Conservation (phyloP, 164 flowering plant species). For the Pachysandra terminalis region DNA sequence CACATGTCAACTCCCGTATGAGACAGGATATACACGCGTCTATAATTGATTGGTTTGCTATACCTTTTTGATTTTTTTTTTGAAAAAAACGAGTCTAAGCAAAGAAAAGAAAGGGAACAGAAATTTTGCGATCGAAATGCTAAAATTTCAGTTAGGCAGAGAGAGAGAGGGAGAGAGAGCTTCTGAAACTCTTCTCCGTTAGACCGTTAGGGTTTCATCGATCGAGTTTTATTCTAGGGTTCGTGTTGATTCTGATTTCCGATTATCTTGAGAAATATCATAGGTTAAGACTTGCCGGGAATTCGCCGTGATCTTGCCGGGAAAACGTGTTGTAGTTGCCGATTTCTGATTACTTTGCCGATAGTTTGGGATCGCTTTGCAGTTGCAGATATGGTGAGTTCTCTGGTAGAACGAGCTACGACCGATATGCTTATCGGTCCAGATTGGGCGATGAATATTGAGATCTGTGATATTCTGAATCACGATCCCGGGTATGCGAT, state of each 20-base stretch:
- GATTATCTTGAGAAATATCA: constrained; percentile 8
- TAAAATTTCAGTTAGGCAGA: constrained; percentile 12
- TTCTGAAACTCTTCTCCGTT: not conserved
- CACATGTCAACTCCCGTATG: too few relatives aligned
- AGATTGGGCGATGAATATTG: constrained; percentile 97
- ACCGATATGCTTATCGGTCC: constrained; percentile 95
- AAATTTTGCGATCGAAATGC: constrained; percentile 3
- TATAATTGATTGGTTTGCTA: too few relatives aligned
- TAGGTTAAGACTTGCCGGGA: constrained; percentile 7
- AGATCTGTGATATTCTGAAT: constrained; percentile 94
- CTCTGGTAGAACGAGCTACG: constrained; percentile 90
- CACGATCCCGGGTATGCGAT: constrained; percentile 75
- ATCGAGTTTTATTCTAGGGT: constrained; percentile 12
- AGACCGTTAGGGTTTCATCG: not conserved
- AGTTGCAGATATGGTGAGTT: constrained; percentile 59
- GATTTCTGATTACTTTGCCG: not conserved
- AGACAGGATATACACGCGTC: too few relatives aligned
- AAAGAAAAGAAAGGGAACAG: not conserved
- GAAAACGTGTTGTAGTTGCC: not conserved
- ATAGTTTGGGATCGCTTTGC: not conserved
- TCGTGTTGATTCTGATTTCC: constrained; percentile 1
- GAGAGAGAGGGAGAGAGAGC: constrained; percentile 12
- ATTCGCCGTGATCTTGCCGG: constrained; percentile 19
- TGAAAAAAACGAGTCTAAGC: constrained; percentile 4
- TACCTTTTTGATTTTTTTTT: not conserved